Evolutionary conservation across 345 rosid species (phyloP).

Genomic region (Bruguiera gymnorhiza): DNA sequence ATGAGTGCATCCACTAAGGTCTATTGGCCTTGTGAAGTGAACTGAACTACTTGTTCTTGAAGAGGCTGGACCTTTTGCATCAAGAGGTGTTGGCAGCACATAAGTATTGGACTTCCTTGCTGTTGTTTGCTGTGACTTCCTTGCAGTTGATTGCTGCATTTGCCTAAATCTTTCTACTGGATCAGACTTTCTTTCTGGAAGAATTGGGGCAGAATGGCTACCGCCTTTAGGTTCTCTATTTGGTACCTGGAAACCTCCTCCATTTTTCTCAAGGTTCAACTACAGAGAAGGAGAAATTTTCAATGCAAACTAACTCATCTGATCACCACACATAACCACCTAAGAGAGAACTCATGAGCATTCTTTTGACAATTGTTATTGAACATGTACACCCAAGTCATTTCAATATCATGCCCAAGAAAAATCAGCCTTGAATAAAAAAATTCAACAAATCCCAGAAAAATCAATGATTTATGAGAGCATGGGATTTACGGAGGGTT

Average conservation of each 20-base stretch:
- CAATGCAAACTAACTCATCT: background rate
- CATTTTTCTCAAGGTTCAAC: conserved; percentile 48
- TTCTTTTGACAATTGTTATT: background rate
- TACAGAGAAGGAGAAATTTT: conserved; percentile 20
- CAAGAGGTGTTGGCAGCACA: conserved; percentile 78
- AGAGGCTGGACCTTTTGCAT: conserved; percentile 41
- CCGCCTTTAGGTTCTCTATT: conserved; percentile 44
- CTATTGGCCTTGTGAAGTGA: conserved; percentile 40
- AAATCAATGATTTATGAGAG: background rate
- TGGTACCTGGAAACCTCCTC: conserved; percentile 33
- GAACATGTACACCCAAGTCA: background rate
- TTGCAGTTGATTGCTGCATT: conserved; percentile 32
- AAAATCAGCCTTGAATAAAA: background rate
- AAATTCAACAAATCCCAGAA: background rate
- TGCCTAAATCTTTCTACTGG: conserved; percentile 57
- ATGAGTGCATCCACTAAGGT: conserved; percentile 33
- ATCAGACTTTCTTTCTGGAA: conserved; percentile 68
- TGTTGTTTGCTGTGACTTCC: too few species aligned
- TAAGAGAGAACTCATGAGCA: background rate
- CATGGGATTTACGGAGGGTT: background rate
- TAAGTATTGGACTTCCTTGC: conserved; percentile 50
- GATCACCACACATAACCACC: background rate
- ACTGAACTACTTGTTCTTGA: conserved; percentile 40
- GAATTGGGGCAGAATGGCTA: conserved; percentile 87
- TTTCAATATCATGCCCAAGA: background rate